Base-by-base conservation (phyloP, 495 filamentous ascomycete species). In the Lasiosphaeris hirsuta region DNA sequence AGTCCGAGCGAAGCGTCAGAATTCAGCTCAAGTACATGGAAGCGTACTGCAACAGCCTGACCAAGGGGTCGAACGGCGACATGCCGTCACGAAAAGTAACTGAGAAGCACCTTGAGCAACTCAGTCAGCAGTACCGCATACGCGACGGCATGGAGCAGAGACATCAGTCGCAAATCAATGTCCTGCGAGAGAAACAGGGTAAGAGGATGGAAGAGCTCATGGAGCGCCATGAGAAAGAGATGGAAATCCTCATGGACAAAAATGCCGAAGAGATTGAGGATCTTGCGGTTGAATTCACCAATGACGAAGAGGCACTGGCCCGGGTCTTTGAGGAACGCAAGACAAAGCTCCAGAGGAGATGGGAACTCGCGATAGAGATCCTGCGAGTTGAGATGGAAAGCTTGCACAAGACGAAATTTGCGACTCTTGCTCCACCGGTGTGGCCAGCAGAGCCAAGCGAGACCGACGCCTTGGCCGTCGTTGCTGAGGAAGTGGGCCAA, bases 1-100 rank as follows among this genome's bases (percentile, higher is more conserved):
- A 83, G 53, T 76, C 77, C 41, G 76, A 81, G 59, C 72, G 75
- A 49, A 86, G 84, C 58, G 84, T 88, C 4, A 71, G 78, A n/a
- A 84, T 87, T 14, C 84, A 86, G 40, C 81, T 92, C 36, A 84
- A 84, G 63, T 81, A 92, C 56, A 90, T 92, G 88, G 88, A 90
- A 66, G 86, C 84, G 3, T 92, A 90, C 63, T 87, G 87, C 68
- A 78, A 81, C 57, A 85, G 81, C 40, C 71, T 79, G 10, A 76
- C 4, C 70, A 71, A 18, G 63, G 64, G 14, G 17, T 33, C 43
- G 30, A 39, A 50, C 7, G 34, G n/a, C 17, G 39, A 64, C 6
- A 68, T 74, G 62, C 69, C 76, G 6, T 61, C 54, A 1, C 70
- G 85, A 10, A 57, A 72, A 0, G 81, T 88, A 14, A 87, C 84